Evolutionary conservation across 257 asterid genomes (phyloP).

Genomic region (Verbascum thapsus): DNA sequence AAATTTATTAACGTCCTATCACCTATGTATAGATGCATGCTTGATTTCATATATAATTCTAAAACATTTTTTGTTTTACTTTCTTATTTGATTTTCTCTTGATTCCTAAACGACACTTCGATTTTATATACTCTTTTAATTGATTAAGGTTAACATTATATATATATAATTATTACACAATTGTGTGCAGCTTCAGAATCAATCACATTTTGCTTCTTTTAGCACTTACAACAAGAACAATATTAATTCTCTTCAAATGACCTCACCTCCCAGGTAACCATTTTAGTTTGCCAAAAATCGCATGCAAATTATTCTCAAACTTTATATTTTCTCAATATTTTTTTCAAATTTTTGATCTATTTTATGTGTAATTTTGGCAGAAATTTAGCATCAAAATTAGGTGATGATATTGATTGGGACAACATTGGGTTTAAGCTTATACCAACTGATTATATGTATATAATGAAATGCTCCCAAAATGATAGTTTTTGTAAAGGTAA

Average conservation of each 20-base stretch:
- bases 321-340: background rate
- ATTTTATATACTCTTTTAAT: background rate
- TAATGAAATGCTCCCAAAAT: slow-evolving; percentile 59
- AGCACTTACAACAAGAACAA: slow-evolving; percentile 22
- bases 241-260: slow-evolving; percentile 35
- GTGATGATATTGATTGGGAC: slow-evolving; percentile 76
- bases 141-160: background rate
- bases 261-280: slow-evolving; percentile 46
- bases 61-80: too few relatives aligned
- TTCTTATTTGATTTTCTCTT: background rate
- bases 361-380: slow-evolving; percentile 31
- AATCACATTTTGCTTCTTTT: slow-evolving; percentile 31
- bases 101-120: background rate
- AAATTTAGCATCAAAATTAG: slow-evolving; percentile 34
- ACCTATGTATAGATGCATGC: too few relatives aligned
- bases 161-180: background rate
- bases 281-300: background rate
- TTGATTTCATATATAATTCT: too few relatives aligned
- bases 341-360: background rate
- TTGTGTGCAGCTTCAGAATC: slow-evolving; percentile 36
- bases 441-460: slow-evolving; percentile 74
- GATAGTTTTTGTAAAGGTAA: slow-evolving; percentile 58
- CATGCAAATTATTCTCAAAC: background rate
- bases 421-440: slow-evolving; percentile 55
- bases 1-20: too few relatives aligned